These are phyloP conservation scores for Bassia scoparia DNA, from an alignment of 148 eudicot genomes.

Conservation along the genomic window DNA sequence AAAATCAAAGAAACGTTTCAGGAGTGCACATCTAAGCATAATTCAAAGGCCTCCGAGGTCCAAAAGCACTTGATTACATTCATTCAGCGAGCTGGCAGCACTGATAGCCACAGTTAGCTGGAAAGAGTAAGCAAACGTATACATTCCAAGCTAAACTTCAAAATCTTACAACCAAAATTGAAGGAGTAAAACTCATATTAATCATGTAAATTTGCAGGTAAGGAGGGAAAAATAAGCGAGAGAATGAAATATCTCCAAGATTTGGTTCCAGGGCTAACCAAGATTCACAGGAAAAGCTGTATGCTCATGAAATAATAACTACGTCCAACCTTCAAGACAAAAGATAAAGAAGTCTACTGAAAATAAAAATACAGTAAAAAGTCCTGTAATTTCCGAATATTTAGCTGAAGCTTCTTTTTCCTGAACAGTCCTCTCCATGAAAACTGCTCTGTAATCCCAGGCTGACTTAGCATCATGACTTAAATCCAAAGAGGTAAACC, in stretches of 20 bases:
- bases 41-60: constrained; percentile 56
- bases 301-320: constrained; percentile 93
- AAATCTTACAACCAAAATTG: too few relatives aligned
- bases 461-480: constrained; percentile 61
- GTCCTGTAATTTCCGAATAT: background rate
- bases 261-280: constrained; percentile 91
- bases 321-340: constrained; percentile 91
- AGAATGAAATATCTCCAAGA: constrained; percentile 94
- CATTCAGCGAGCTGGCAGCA: constrained; percentile 96
- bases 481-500: constrained; percentile 67
- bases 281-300: constrained; percentile 93
- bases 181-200: too few relatives aligned
- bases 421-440: constrained; percentile 85
- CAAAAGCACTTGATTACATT: constrained; percentile 77
- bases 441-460: constrained; percentile 76
- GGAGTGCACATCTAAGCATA: constrained; percentile 52
- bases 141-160: background rate
- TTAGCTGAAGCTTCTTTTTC: constrained; percentile 12
- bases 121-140: constrained; percentile 66
- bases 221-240: constrained; percentile 95
- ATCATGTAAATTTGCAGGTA: too few relatives aligned
- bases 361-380: background rate
- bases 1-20: constrained; percentile 49
- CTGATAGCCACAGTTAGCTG: constrained; percentile 98
- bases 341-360: constrained; percentile 49